phyloP scores from a whole-genome alignment of 2,329 filamentous ascomycete species.

The Aspergillus pseudoglaucus region DNA sequence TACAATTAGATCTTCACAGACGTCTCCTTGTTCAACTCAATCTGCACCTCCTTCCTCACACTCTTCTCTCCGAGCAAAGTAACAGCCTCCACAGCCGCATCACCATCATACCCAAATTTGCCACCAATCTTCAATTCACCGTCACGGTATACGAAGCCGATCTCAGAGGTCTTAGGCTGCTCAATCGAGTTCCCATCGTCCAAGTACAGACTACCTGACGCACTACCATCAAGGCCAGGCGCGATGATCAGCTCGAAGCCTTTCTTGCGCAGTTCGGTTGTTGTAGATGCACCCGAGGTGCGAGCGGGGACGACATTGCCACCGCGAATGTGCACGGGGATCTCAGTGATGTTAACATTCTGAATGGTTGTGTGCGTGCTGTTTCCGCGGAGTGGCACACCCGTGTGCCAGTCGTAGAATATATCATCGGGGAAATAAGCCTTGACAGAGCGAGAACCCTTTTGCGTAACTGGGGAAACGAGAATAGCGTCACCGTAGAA shows the following conservation, averaged over 20 bases:
- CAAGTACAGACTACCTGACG: conserved; percentile 63
- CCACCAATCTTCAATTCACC: conserved; percentile 34
- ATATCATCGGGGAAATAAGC: conserved; percentile 53
- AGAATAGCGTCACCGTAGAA: conserved; percentile 54
- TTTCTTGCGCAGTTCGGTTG: conserved; percentile 52
- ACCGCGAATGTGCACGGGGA: conserved; percentile 58
- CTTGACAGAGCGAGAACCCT: conserved; percentile 47
- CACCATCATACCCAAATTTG: conserved; percentile 19
- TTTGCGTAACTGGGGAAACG: conserved; percentile 50
- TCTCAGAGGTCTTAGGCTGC: conserved; percentile 49
- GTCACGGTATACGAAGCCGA: conserved; percentile 55
- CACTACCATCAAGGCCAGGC: conserved; percentile 55
- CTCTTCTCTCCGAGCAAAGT: conserved; percentile 26
- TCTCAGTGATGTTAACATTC: conserved; percentile 45
- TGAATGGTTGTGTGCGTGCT: conserved; percentile 40
- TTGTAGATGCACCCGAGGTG: conserved; percentile 51
- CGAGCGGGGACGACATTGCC: conserved; percentile 56
- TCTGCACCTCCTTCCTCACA: conserved; percentile 17
- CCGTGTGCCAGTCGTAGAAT: conserved; percentile 57
- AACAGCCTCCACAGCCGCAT: conserved; percentile 27
- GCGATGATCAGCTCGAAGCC: conserved; percentile 68
- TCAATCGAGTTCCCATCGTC: conserved; percentile 68
- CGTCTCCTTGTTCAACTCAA: conserved; percentile 17
- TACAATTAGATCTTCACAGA: conserved; percentile 7
- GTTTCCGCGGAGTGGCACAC: conserved; percentile 39